Evolutionary conservation across 345 rosid genomes (phyloP), one percentile per base, ranked within the genome.

Genomic region (Salix caprea): DNA sequence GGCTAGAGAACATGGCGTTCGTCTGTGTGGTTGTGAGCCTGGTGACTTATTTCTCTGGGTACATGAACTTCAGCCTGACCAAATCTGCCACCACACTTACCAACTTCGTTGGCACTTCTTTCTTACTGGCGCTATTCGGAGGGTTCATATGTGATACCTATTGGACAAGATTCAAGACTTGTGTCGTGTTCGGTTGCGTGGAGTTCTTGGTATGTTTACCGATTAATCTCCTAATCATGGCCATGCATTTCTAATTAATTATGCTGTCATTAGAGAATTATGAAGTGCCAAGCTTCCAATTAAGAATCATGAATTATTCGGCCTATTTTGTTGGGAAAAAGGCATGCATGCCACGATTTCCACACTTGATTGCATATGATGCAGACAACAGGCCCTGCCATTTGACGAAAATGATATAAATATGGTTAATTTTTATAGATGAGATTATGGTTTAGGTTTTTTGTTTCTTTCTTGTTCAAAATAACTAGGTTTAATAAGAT

Each of bases 61-160:
- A 84, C 78, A 91, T 91, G 94, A 86, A 88, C 86, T 89, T 91
- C 79, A 82, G 88, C 87, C 61, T 91, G 37, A 82, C 89, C 9
- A 86, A 84, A 78, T 89, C 94, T 2, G 92, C 94, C 77, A 91
- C 80, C 7, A 82, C 92, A 2, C 86, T 91, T 12, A 88, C 94
- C 61, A 91, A 91, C 79, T 84, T 91, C 86, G 60, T 84, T 86
- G 94, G 92, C 4, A 77, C 90, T 56, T 69, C 90, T 0, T 91
- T 85, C 74, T 34, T 91, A 32, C 60, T 89, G 10, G 79, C 92
- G 13, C 86, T 91, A 28, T 84, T 89, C 12, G 94, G 94, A 56
- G 94, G 92, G 8, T 87, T 88, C 84, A 82, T 91, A 64, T 89
- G 91, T 0, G 94, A 89, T 72, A 91, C 94, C 23, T 91, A 80